Percentiles rank a stretch among this genome's conserved stretches.
These are phyloP conservation scores for Psilocybe sp. DNA, from an alignment of 768 basidiomycete genomes.

Conservation along the genomic window DNA sequence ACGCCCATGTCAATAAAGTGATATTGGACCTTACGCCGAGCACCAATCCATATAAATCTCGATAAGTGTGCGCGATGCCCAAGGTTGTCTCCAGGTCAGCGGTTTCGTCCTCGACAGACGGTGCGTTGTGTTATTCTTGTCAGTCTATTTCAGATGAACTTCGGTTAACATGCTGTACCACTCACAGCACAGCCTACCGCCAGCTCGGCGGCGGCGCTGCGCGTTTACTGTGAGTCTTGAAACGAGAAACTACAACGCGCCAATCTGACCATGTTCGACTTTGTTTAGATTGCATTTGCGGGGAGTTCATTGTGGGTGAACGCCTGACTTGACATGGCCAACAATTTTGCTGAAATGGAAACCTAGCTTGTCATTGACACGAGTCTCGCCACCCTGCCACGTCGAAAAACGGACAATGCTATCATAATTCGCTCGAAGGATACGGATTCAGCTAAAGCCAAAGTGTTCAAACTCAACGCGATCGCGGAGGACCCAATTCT, in stretches of 20 bases:
- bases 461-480: slow-evolving; percentile 88
- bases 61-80: slow-evolving; percentile 54
- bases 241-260: neutral
- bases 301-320: slow-evolving; percentile 75
- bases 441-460: slow-evolving; percentile 49
- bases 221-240: slow-evolving; percentile 70
- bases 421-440: slow-evolving; percentile 78
- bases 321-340: neutral
- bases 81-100: slow-evolving; percentile 90
- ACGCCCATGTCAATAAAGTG: too few relatives aligned
- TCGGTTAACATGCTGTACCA: slow-evolving; percentile 1
- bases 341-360: neutral
- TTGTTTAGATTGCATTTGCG: slow-evolving; percentile 75
- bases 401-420: slow-evolving; percentile 75
- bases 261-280: neutral
- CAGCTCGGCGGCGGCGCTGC: slow-evolving; percentile 72
- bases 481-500: slow-evolving; percentile 65
- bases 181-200: slow-evolving; percentile 71
- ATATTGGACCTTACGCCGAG: neutral
- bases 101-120: slow-evolving; percentile 85
- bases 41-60: slow-evolving; percentile 1
- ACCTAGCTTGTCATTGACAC: slow-evolving; percentile 79
- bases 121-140: slow-evolving; percentile 40
- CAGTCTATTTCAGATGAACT: neutral
- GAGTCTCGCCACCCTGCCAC: slow-evolving; percentile 63